A percentile compares a stretch with the other conserved stretches of the same genome.
Evolutionary conservation across 2,329 filamentous ascomycete genomes (phyloP).

Genomic region (Neonectria faginata): DNA sequence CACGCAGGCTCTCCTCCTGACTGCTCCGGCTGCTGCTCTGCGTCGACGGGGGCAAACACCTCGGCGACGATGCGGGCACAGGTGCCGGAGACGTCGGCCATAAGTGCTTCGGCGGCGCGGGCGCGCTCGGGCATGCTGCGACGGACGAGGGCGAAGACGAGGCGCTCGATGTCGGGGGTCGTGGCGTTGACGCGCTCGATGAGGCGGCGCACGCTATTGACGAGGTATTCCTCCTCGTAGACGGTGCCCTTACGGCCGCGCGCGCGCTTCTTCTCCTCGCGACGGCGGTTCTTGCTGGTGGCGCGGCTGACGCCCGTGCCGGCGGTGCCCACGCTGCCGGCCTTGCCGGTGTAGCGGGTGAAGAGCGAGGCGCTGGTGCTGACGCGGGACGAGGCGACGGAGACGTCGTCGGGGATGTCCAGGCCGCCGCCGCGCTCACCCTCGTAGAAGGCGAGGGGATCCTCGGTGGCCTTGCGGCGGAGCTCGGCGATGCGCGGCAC

Average conservation of each 20-base stretch:
- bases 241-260: slow-evolving; percentile 95
- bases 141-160: slow-evolving; percentile 82
- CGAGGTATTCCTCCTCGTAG: slow-evolving; percentile 97
- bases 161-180: slow-evolving; percentile 76
- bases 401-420: slow-evolving; percentile 92
- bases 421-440: slow-evolving; percentile 73
- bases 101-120: slow-evolving; percentile 77
- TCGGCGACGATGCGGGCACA: slow-evolving; percentile 76
- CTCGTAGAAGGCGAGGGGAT: slow-evolving; percentile 91
- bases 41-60: slow-evolving; percentile 65
- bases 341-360: slow-evolving; percentile 87
- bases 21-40: slow-evolving; percentile 35
- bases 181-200: slow-evolving; percentile 83
- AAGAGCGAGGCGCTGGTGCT: slow-evolving; percentile 90
- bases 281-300: slow-evolving; percentile 86
- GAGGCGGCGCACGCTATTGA: slow-evolving; percentile 85
- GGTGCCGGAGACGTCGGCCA: slow-evolving; percentile 78
- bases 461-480: slow-evolving; percentile 80
- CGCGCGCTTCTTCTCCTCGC: slow-evolving; percentile 95
- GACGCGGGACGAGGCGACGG: slow-evolving; percentile 82
- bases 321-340: slow-evolving; percentile 71
- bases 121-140: slow-evolving; percentile 90
- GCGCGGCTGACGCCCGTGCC: slow-evolving; percentile 80
- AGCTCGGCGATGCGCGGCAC: slow-evolving; percentile 88
- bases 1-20: slow-evolving; percentile 41